Evolutionary conservation across 2,329 filamentous ascomycete species (phyloP).

Genomic region (Hypomyces rosellus): DNA sequence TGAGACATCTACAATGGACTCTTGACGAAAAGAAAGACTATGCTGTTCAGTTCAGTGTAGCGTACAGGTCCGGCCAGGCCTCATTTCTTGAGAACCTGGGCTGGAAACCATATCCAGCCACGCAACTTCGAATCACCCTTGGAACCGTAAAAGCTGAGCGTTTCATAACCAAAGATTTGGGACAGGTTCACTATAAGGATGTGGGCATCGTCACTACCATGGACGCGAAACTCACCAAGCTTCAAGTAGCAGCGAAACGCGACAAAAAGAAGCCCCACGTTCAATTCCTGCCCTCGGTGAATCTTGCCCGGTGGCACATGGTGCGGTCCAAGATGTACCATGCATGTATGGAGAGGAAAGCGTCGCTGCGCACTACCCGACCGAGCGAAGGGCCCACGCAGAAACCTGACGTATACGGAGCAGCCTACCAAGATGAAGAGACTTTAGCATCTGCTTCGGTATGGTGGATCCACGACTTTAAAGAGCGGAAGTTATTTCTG

Average conservation of each 20-base stretch:
- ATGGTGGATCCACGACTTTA: conserved; percentile 32
- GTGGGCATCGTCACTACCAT: not conserved
- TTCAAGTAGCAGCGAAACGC: conserved; percentile 16
- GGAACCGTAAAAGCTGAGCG: not conserved
- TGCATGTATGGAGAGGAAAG: not conserved
- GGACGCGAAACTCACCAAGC: conserved; percentile 19
- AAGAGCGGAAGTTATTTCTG: conserved; percentile 15
- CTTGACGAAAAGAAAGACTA: conserved; percentile 21
- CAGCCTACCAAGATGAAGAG: conserved; percentile 3
- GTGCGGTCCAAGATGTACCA: conserved; percentile 22
- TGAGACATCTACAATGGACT: conserved; percentile 25
- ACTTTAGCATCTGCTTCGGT: conserved; percentile 21
- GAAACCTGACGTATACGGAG: conserved; percentile 1
- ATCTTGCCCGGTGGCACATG: conserved; percentile 28
- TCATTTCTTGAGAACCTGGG: conserved; percentile 28
- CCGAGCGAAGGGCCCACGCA: not conserved
- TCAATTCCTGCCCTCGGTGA: conserved; percentile 26
- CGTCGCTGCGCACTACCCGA: not conserved
- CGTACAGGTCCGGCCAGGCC: conserved; percentile 30
- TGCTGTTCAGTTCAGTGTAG: conserved; percentile 27
- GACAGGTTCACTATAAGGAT: no score
- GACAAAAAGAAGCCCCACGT: conserved; percentile 25
- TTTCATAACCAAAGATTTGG: no score
- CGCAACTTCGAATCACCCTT: conserved; percentile 27
- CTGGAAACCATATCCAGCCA: conserved; percentile 26